Evolutionary conservation across 1,284 basidiomycete species (phyloP).

Genomic region (Megacollybia platyphylla): DNA sequence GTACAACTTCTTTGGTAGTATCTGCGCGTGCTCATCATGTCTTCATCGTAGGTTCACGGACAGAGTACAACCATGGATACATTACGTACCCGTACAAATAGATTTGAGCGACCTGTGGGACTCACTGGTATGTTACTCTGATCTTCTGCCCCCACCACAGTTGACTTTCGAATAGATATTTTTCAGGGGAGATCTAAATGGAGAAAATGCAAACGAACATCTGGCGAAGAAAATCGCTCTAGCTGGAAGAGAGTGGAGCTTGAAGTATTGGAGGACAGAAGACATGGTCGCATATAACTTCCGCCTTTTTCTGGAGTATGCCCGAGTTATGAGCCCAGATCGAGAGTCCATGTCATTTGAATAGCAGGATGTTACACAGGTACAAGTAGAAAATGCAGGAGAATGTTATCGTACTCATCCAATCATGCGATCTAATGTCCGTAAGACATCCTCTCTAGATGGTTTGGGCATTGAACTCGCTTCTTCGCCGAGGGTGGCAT

Average conservation of each 20-base stretch:
- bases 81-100: conserved; percentile 46
- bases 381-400: not conserved
- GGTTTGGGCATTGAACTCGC: conserved; percentile 9
- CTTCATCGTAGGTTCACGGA: conserved; percentile 19
- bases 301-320: conserved; percentile 36
- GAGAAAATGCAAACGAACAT: conserved; percentile 32
- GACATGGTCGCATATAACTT: conserved; percentile 53
- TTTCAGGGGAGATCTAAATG: conserved; percentile 34
- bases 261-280: conserved; percentile 40
- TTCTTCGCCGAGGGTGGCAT: conserved; percentile 25
- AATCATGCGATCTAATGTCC: conserved; percentile 25
- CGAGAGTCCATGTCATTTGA: conserved; percentile 23
- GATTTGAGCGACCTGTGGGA: conserved; percentile 47
- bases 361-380: not conserved
- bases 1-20: conserved; percentile 18
- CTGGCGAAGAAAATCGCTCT: conserved; percentile 39
- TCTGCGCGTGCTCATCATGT: not conserved
- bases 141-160: not conserved
- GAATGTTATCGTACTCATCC: not conserved
- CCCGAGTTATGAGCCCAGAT: conserved; percentile 31
- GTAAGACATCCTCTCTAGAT: conserved; percentile 24
- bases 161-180: conserved; percentile 18
- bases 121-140: conserved; percentile 15
- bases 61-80: conserved; percentile 41
- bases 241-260: conserved; percentile 43